phyloP scores from a whole-genome alignment of 192 early-diverging fungal genomes.

The Podila epigama region DNA sequence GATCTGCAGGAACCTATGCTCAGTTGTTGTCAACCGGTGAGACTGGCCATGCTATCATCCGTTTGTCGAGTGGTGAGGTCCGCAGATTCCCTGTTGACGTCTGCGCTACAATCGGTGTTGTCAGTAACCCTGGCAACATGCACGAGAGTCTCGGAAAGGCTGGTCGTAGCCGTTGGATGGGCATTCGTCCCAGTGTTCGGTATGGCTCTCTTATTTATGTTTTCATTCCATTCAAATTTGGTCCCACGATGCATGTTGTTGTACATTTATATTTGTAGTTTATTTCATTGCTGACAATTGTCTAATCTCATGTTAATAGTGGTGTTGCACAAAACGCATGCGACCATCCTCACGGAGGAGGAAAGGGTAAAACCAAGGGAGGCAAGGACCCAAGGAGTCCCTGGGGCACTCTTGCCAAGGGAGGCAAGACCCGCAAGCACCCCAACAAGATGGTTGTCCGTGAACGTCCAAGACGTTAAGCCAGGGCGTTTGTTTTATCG shows the following conservation, averaged over 20 bases:
- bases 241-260: background rate
- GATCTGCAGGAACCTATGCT: constrained; percentile 88
- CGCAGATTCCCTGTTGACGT: constrained; percentile 84
- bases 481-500: background rate
- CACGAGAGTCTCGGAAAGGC: constrained; percentile 89
- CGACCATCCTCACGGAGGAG: constrained; percentile 99
- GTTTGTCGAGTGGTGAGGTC: constrained; percentile 87
- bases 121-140: constrained; percentile 92
- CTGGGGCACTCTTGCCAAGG: constrained; percentile 94
- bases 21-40: constrained; percentile 82
- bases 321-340: constrained; percentile 95
- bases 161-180: constrained; percentile 80
- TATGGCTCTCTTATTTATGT: constrained; percentile 5
- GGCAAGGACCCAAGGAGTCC: constrained; percentile 83
- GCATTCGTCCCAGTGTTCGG: constrained; percentile 88
- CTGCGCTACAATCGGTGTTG: constrained; percentile 88
- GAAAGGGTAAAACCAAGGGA: constrained; percentile 92
- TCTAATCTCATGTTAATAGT: constrained; percentile 45
- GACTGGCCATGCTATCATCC: constrained; percentile 83
- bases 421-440: constrained; percentile 81
- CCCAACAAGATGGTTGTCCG: constrained; percentile 76
- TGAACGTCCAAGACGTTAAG: constrained; percentile 64
- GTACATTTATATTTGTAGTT: background rate
- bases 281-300: background rate
- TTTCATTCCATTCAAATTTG: too few relatives aligned